These are phyloP conservation scores for Tuber indicum DNA, from an alignment of 495 filamentous ascomycete species.

Conservation along the genomic window DNA sequence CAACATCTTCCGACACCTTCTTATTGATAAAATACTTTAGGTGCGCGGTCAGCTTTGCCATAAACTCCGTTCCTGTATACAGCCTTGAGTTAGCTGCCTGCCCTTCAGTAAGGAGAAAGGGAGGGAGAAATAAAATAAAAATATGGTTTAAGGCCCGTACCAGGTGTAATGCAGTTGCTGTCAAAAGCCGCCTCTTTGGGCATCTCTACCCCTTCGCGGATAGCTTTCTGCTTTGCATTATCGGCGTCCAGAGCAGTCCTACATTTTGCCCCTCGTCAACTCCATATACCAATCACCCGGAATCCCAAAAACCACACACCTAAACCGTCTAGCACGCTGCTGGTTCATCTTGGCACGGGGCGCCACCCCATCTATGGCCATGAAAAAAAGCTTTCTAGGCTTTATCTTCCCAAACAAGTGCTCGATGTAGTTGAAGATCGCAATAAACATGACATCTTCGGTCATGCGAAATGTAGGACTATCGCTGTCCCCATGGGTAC, in stretches of 20 bases:
- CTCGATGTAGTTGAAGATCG: conserved; percentile 99
- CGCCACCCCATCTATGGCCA: conserved; percentile 97
- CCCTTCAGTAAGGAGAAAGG: conserved; percentile 5
- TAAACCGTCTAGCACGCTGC: conserved; percentile 89
- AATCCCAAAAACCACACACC: conserved; percentile 38
- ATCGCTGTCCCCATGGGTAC: conserved; percentile 85
- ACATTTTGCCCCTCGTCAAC: background rate
- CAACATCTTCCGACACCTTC: conserved; percentile 91
- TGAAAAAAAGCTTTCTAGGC: conserved; percentile 96
- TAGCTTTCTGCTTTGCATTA: conserved; percentile 78
- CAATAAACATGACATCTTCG: conserved; percentile 98
- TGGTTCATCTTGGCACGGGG: conserved; percentile 99
- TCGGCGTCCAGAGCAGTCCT: conserved; percentile 83
- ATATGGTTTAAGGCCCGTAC: conserved; percentile 38
- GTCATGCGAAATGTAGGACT: conserved; percentile 86
- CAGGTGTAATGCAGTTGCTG: conserved; percentile 98
- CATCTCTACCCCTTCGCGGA: conserved; percentile 79
- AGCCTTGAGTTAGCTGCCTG: conserved; percentile 13
- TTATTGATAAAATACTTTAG: conserved; percentile 98
- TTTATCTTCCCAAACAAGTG: conserved; percentile 98
- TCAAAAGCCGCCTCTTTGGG: conserved; percentile 95
- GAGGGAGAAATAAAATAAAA: background rate
- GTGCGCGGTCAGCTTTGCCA: conserved; percentile 89
- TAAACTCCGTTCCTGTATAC: conserved; percentile 69
- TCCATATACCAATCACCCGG: background rate